phyloP scores from a whole-genome alignment of 2,329 filamentous ascomycete species.

The Claviceps quebecensis region DNA sequence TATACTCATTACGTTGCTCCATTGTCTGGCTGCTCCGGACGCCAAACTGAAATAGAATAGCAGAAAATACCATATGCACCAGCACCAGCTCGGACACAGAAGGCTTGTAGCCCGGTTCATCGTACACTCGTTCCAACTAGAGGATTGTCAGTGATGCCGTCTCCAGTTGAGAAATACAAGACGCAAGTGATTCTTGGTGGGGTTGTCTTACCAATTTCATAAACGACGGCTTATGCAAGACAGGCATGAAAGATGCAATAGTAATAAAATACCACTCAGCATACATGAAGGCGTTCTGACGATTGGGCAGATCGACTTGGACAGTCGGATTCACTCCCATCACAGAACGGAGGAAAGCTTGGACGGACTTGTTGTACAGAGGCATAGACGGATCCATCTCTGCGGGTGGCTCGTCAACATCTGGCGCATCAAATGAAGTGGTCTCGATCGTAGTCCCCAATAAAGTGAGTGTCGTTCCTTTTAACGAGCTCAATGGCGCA shows the following conservation, averaged over 20 bases:
- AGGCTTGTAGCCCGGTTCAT: constrained; percentile 50
- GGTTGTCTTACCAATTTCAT: constrained; percentile 44
- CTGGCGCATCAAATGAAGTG: constrained; percentile 52
- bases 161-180: neutral
- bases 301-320: constrained; percentile 46
- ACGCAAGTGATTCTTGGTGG: neutral
- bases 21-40: constrained; percentile 48
- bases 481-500: constrained; percentile 56
- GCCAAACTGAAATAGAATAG: constrained; percentile 66
- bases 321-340: constrained; percentile 46
- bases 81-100: constrained; percentile 52
- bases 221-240: constrained; percentile 66
- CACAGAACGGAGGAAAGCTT: constrained; percentile 52
- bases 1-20: constrained; percentile 38
- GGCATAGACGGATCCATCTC: constrained; percentile 27
- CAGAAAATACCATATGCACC: constrained; percentile 67
- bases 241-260: constrained; percentile 56
- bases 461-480: constrained; percentile 62
- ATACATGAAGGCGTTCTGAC: constrained; percentile 52
- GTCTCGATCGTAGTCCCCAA: constrained; percentile 71
- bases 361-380: constrained; percentile 58
- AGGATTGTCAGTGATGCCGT: neutral
- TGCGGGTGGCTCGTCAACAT: constrained; percentile 42
- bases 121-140: constrained; percentile 52
- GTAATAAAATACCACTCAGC: constrained; percentile 64